These are phyloP conservation scores for Pichia inconspicua DNA, from an alignment of 1,139 yeast genomes.

Conservation along the genomic window DNA sequence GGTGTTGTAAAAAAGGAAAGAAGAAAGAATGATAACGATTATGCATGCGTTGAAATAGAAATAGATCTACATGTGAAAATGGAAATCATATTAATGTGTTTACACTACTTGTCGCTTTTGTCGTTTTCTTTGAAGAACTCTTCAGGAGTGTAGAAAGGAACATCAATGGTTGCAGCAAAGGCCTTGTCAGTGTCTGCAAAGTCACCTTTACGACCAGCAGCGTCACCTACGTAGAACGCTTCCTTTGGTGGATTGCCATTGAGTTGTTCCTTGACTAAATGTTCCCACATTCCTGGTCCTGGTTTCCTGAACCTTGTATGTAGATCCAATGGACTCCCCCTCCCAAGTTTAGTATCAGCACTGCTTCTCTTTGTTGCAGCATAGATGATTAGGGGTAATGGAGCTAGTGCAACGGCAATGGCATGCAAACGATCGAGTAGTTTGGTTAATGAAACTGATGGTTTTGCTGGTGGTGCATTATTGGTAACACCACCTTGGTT, in stretches of 20 bases:
- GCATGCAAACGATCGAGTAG: constrained; percentile 18
- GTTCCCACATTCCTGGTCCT: constrained; percentile 43
- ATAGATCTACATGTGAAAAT: not conserved
- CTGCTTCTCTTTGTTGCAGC: constrained; percentile 52
- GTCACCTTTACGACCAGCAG: constrained; percentile 77
- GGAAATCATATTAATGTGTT: not conserved
- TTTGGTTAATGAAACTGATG: constrained; percentile 25
- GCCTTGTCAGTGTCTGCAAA: constrained; percentile 67
- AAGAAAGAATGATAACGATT: not conserved
- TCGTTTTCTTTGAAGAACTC: constrained; percentile 28
- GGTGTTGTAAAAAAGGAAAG: not conserved
- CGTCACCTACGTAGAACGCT: constrained; percentile 86
- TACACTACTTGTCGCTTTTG: not conserved
- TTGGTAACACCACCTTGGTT: constrained; percentile 72
- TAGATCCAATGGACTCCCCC: constrained; percentile 28
- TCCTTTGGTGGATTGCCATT: constrained; percentile 22
- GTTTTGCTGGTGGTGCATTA: constrained; percentile 13
- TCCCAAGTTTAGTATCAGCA: constrained; percentile 19
- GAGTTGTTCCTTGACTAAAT: constrained; percentile 21
- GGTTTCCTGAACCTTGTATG: constrained; percentile 65
- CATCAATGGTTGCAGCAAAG: constrained; percentile 54
- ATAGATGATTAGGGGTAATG: constrained; percentile 41
- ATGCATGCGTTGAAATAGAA: too few species aligned
- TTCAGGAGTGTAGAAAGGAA: constrained; percentile 65
- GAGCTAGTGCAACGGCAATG: constrained; percentile 14